A percentile compares a stretch with the other conserved stretches of the same genome.
Conservation (phyloP, 148 eudicot genomes). For the Salicornia ramosissima region DNA sequence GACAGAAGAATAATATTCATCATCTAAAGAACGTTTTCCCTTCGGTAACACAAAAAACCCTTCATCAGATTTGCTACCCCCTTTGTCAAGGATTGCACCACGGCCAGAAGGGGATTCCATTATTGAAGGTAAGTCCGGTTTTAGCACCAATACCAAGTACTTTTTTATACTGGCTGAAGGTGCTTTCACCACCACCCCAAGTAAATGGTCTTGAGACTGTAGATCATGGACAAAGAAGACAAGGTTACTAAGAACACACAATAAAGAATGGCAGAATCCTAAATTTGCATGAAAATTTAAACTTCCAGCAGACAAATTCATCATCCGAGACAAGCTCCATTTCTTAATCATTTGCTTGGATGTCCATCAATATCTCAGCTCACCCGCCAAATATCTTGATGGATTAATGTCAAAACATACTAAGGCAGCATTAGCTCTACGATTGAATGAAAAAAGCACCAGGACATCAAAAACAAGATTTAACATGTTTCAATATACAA, state of each 20-base stretch:
- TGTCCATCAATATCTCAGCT: neutral
- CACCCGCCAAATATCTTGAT: neutral
- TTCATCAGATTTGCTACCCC: conserved; percentile 43
- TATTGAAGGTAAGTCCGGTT: conserved; percentile 57
- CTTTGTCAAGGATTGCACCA: conserved; percentile 33
- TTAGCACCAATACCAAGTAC: conserved; percentile 65
- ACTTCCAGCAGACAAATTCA: neutral
- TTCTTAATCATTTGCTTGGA: neutral
- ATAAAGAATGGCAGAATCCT: neutral
- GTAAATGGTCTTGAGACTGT: conserved; percentile 84
- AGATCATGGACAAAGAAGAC: conserved; percentile 21
- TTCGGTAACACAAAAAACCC: conserved; percentile 63
- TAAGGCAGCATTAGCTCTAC: conserved; percentile 4
- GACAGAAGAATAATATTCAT: conserved; percentile 64
- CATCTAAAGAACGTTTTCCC: conserved; percentile 64
- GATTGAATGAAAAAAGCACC: neutral
- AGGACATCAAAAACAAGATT: neutral
- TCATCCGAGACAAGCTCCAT: neutral
- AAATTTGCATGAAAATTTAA: neutral
- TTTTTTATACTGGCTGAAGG: conserved; percentile 51
- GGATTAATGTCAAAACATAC: conserved; percentile 9
- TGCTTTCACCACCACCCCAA: conserved; percentile 73
- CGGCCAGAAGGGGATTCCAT: conserved; percentile 36
- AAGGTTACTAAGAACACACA: conserved; percentile 1
- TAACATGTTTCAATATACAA: neutral